Percentiles rank a stretch among this genome's conserved stretches.
Evolutionary conservation across 208 protist genomes (phyloP).

Genomic region (Leishmania turanica): DNA sequence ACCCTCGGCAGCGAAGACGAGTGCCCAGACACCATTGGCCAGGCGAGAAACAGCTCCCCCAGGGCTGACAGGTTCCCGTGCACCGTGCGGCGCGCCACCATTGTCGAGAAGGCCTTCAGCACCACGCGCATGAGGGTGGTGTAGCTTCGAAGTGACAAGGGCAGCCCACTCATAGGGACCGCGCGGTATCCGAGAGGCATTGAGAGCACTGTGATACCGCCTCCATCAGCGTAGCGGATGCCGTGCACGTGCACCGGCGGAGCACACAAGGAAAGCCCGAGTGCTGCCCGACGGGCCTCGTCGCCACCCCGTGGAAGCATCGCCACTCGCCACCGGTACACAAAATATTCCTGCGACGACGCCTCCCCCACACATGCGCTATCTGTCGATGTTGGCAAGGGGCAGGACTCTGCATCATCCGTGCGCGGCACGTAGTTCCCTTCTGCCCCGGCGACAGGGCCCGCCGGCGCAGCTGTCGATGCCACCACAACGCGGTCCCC

Average conservation of each 20-base stretch:
- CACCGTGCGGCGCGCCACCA: slow-evolving; percentile 72
- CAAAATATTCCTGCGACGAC: slow-evolving; percentile 34
- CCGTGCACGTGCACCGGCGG: slow-evolving; percentile 45
- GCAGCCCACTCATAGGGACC: slow-evolving; percentile 58
- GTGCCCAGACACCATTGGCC: slow-evolving; percentile 15
- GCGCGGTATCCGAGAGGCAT: slow-evolving; percentile 49
- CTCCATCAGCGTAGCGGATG: slow-evolving; percentile 52
- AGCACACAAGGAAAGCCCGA: slow-evolving; percentile 58
- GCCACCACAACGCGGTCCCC: not conserved
- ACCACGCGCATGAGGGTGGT: slow-evolving; percentile 56
- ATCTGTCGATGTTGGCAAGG: not conserved
- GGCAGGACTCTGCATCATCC: not conserved
- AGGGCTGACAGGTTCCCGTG: slow-evolving; percentile 65
- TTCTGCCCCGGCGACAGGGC: not conserved
- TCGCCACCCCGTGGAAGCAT: slow-evolving; percentile 36
- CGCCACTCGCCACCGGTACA: slow-evolving; percentile 69
- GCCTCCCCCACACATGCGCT: not conserved
- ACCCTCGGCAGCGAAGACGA: too few species aligned
- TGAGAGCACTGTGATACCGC: slow-evolving; percentile 65
- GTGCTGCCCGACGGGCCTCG: slow-evolving; percentile 65
- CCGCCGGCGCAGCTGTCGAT: not conserved
- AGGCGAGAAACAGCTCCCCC: slow-evolving; percentile 65
- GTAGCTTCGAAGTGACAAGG: slow-evolving; percentile 52
- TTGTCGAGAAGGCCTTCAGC: slow-evolving; percentile 53
- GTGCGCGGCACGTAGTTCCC: not conserved